Evolutionary conservation across 331 rosid species (phyloP).

Genomic region (Rhamnella rubrinervis): DNA sequence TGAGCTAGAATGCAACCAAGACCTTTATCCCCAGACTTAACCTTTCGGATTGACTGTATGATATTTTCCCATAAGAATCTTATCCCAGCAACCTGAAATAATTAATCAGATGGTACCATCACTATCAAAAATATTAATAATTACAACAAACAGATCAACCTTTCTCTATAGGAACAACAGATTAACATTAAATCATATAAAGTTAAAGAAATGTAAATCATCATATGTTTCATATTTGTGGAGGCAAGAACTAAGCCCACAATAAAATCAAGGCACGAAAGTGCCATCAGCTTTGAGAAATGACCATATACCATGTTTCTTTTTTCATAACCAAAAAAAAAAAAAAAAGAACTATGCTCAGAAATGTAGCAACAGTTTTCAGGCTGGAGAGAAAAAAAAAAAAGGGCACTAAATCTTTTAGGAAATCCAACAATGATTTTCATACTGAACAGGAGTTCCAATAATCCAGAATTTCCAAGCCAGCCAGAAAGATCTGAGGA

Average conservation of each 20-base stretch:
- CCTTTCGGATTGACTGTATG: slow-evolving; percentile 81
- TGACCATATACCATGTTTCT: no score
- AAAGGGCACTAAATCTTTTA: no score
- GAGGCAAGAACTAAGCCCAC: background rate
- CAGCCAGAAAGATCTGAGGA: no score
- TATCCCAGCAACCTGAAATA: slow-evolving; percentile 74
- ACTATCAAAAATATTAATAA: background rate
- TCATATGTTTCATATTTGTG: background rate
- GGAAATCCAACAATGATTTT: no score
- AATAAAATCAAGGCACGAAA: background rate
- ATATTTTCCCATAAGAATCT: slow-evolving; percentile 99
- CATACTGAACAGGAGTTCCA: no score
- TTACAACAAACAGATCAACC: slow-evolving; percentile 8
- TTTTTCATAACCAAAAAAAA: no score
- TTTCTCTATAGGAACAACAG: no score
- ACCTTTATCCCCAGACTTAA: slow-evolving; percentile 93
- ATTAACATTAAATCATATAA: background rate
- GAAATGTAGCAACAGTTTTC: no score
- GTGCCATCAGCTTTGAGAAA: background rate
- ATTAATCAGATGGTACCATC: background rate
- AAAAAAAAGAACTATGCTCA: no score
- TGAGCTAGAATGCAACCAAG: slow-evolving; percentile 99
- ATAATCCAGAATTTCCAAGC: no score
- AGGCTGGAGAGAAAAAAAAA: no score
- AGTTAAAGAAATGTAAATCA: background rate